These are phyloP conservation scores for Halophytophthora polymorphica DNA, from an alignment of 352 stramenopile species.

Conservation along the genomic window DNA sequence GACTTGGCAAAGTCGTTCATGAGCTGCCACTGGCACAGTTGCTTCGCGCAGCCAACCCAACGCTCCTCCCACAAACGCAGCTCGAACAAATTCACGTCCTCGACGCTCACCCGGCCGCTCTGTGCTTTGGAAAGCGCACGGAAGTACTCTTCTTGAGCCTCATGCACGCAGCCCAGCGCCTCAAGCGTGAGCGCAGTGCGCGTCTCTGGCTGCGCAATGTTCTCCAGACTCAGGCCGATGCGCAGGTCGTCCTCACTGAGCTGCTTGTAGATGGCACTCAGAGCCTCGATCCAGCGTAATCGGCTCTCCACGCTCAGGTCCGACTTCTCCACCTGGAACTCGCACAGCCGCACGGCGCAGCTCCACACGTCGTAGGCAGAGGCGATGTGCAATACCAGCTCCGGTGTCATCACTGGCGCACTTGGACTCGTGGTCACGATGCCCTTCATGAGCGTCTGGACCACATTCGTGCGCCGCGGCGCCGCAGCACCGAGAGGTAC, in stretches of 20 bases:
- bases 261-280: conserved; percentile 84
- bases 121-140: conserved; percentile 76
- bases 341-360: conserved; percentile 61
- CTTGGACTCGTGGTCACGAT: conserved; percentile 56
- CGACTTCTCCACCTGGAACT: conserved; percentile 81
- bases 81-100: conserved; percentile 86
- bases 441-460: conserved; percentile 81
- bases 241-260: conserved; percentile 83
- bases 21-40: conserved; percentile 91
- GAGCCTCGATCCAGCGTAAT: conserved; percentile 82
- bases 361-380: conserved; percentile 85
- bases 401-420: conserved; percentile 73
- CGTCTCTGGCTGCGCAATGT: conserved; percentile 74
- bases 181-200: conserved; percentile 71
- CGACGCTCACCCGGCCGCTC: conserved; percentile 63
- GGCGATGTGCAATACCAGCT: conserved; percentile 81
- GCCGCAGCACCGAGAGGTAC: conserved; percentile 47
- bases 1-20: conserved; percentile 91
- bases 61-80: conserved; percentile 84
- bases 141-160: conserved; percentile 88
- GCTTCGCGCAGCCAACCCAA: conserved; percentile 90
- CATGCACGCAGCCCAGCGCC: conserved; percentile 77
- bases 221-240: conserved; percentile 75
- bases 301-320: conserved; percentile 64
- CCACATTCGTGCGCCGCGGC: conserved; percentile 71